Base-by-base conservation (phyloP, 352 stramenopile genomes). In the Phytophthora melonis region DNA sequence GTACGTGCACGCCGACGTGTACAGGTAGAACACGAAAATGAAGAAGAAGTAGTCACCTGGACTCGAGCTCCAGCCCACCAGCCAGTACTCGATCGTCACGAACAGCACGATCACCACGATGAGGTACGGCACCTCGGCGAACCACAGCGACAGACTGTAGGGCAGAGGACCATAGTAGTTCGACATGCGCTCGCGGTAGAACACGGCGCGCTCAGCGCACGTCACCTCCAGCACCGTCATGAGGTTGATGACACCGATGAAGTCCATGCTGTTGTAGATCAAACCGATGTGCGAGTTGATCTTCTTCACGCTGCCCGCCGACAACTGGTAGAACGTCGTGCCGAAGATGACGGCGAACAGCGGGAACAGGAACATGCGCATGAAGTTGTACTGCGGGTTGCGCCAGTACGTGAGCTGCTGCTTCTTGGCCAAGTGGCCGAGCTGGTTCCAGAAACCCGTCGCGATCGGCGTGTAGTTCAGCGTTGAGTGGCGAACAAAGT, bases 211-310 rank as follows among this genome's bases (percentile, higher is more conserved):
- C 62, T 91, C 80, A 0, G 67, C 61, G 19, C 79, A 88, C 27
- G 80, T 81, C 39, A 86, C 80, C 41, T 90, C 82, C 11, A 91
- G 30, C 66, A 89, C 81, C 5, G 79, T 87, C 79, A 88, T 90
- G 39, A 88, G 52, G 39, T 86, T 81, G 57, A 84, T 77, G 11
- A 85, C 74, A 50, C 82, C 82, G 57, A 91, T 89, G 67, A 89
- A 87, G 54, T 89, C 83, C 77, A 88, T 82, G 18, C 64, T 86
- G 72, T 88, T 91, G 77, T 88, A 89, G 39, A 89, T 89, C 2
- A 89, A 59, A 39, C 75, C 80, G 25, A 89, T 55, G 63, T 87
- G 79, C 58, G 80, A 89, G 62, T 86, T 91, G 54, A 88, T 80
- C 61, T 81, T 79, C 25, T 73, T 74, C 11, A 64, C 32, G 1